Percentiles rank a stretch among this genome's conserved stretches.
These are phyloP conservation scores for Corymbia calophylla DNA, from an alignment of 441 rosid genomes.

Conservation along the genomic window DNA sequence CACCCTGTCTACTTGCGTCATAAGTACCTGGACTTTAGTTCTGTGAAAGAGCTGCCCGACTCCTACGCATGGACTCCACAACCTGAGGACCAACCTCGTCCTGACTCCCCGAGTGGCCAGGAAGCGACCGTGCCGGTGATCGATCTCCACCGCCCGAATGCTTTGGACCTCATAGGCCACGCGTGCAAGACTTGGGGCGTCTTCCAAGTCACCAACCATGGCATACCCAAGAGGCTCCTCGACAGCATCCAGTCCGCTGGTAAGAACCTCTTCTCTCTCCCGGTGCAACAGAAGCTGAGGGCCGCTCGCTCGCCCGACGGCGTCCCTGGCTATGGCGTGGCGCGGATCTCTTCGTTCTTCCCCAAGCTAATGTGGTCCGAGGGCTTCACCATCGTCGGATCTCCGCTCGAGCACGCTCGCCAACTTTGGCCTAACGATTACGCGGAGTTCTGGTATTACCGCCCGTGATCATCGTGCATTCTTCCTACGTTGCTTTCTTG, in stretches of 20 bases:
- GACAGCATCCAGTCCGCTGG: slow-evolving; percentile 22
- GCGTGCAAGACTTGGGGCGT: slow-evolving; percentile 43
- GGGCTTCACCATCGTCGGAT: slow-evolving; percentile 45
- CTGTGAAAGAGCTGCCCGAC: slow-evolving; percentile 18
- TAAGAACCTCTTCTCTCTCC: slow-evolving; percentile 25
- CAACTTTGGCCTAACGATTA: slow-evolving; percentile 40
- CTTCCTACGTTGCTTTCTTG: neutral
- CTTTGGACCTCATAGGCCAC: slow-evolving; percentile 7
- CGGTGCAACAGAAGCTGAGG: slow-evolving; percentile 21
- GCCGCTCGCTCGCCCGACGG: slow-evolving; percentile 29
- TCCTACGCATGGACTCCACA: slow-evolving; percentile 28
- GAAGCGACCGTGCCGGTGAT: slow-evolving; percentile 19
- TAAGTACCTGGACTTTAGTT: slow-evolving; percentile 25
- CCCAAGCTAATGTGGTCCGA: slow-evolving; percentile 45
- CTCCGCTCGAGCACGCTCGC: slow-evolving; percentile 34
- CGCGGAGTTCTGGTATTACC: slow-evolving; percentile 27
- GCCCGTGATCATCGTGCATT: neutral
- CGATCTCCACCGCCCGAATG: slow-evolving; percentile 16
- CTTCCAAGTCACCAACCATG: slow-evolving; percentile 39
- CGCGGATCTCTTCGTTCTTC: slow-evolving; percentile 40
- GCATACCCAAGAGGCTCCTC: slow-evolving; percentile 27
- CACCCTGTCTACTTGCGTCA: slow-evolving; percentile 8
- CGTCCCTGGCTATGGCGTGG: slow-evolving; percentile 33
- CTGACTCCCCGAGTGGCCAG: neutral
- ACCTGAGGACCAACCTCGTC: neutral